Percentiles rank a stretch among this genome's conserved stretches.
Evolutionary conservation across 2,329 filamentous ascomycete genomes (phyloP).

Genomic region (Apiospora arundinis): DNA sequence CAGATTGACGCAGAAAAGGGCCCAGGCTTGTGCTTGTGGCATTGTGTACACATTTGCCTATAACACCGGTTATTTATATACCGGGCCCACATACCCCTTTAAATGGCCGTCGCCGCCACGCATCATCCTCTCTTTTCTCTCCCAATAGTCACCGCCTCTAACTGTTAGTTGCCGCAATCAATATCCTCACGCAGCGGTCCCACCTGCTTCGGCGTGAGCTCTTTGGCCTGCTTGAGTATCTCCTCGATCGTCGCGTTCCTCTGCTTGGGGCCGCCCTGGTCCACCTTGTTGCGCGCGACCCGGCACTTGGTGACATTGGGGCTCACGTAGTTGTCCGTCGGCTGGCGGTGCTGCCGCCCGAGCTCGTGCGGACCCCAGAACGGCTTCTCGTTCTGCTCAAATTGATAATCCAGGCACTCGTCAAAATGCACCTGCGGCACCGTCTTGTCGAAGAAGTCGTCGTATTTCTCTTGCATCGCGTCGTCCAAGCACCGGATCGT

Average conservation of each 20-base stretch:
- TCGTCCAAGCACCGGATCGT: no score
- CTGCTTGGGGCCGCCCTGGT: not conserved
- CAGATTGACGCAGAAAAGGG: no score
- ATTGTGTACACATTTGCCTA: not conserved
- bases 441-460: no score
- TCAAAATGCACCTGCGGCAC: no score
- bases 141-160: not conserved
- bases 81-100: not conserved
- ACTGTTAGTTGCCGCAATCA: not conserved
- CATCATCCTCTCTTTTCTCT: not conserved
- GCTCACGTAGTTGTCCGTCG: not conserved
- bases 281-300: not conserved
- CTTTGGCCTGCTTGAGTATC: not conserved
- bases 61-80: not conserved
- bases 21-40: no score
- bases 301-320: not conserved
- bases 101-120: not conserved
- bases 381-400: no score
- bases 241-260: not conserved
- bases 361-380: no score
- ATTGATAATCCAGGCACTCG: no score
- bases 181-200: not conserved
- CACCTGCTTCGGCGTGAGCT: not conserved
- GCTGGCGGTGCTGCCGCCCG: no score
- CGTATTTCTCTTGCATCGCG: no score